Conservation (phyloP, 345 rosid species). For the Eucalyptus tenuipes region DNA sequence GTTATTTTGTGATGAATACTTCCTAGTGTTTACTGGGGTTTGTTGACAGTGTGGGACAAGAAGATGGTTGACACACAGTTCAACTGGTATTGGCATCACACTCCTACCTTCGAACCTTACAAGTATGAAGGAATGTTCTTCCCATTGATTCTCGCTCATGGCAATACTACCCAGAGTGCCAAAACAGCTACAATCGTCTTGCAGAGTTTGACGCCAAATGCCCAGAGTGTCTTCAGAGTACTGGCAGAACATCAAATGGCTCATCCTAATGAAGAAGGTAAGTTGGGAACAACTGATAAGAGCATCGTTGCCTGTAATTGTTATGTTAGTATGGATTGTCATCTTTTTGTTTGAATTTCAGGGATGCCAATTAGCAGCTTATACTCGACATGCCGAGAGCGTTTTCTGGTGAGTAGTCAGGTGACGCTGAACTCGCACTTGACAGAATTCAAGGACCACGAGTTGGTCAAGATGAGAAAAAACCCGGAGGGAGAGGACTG, state of each 20-base stretch:
- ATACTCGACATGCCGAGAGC: slow-evolving; percentile 60
- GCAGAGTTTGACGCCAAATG: slow-evolving; percentile 90
- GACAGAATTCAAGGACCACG: slow-evolving; percentile 93
- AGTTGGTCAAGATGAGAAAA: slow-evolving; percentile 70
- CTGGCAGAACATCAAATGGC: slow-evolving; percentile 71
- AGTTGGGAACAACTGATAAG: background rate
- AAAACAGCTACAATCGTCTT: slow-evolving; percentile 86
- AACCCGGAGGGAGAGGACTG: slow-evolving; percentile 85
- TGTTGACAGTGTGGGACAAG: slow-evolving; percentile 88
- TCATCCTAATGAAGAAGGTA: slow-evolving; percentile 84
- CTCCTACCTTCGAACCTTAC: slow-evolving; percentile 82
- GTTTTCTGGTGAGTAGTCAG: slow-evolving; percentile 84
- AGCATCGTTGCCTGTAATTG: background rate
- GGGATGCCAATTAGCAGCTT: slow-evolving; percentile 67
- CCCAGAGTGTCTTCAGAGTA: slow-evolving; percentile 81
- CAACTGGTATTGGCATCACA: slow-evolving; percentile 88
- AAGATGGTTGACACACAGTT: slow-evolving; percentile 89
- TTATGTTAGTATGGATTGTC: background rate
- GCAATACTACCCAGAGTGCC: slow-evolving; percentile 51
- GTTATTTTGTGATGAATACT: background rate
- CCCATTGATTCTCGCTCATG: slow-evolving; percentile 75
- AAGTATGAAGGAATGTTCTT: slow-evolving; percentile 70
- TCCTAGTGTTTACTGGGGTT: background rate
- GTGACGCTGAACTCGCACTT: slow-evolving; percentile 79
- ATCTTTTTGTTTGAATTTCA: slow-evolving; percentile 3